Evolutionary conservation across 257 asterid genomes (phyloP).

Genomic region (Echites panduratus): DNA sequence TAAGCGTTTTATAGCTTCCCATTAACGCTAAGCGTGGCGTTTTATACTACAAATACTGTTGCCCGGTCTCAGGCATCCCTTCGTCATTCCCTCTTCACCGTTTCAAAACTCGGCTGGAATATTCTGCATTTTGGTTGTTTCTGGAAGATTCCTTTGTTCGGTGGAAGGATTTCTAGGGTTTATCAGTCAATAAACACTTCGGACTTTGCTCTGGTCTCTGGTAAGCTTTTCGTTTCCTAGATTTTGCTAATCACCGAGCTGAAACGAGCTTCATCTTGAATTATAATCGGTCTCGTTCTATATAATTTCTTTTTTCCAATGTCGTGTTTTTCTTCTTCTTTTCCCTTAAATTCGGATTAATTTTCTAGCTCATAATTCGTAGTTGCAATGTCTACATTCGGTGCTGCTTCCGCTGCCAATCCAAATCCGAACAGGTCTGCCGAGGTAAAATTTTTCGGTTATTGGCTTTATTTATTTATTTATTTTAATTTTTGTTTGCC

Average conservation of each 20-base stretch:
- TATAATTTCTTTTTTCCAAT: background rate
- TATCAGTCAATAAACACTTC: background rate
- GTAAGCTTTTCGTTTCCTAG: conserved; percentile 4
- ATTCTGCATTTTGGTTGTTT: background rate
- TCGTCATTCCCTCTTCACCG: conserved; percentile 1
- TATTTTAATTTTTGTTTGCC: background rate
- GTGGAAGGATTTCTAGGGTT: conserved; percentile 9
- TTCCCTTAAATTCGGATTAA: background rate
- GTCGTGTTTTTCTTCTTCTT: background rate
- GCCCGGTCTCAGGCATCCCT: background rate
- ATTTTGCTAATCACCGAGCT: background rate
- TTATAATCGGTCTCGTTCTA: background rate
- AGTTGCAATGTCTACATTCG: conserved; percentile 58
- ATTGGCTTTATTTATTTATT: too few species aligned
- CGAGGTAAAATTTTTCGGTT: conserved; percentile 40
- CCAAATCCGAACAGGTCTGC: conserved; percentile 74
- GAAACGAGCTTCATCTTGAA: background rate
- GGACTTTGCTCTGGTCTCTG: background rate
- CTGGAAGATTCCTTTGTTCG: background rate
- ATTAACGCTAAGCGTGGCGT: conserved; percentile 5
- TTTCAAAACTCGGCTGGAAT: background rate
- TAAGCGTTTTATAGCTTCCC: background rate
- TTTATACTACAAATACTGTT: background rate
- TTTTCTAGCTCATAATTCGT: background rate
- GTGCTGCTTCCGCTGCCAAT: conserved; percentile 35